These are phyloP conservation scores for Dictyostelium gargantuum DNA, from an alignment of 208 protist genomes.

Conservation along the genomic window DNA sequence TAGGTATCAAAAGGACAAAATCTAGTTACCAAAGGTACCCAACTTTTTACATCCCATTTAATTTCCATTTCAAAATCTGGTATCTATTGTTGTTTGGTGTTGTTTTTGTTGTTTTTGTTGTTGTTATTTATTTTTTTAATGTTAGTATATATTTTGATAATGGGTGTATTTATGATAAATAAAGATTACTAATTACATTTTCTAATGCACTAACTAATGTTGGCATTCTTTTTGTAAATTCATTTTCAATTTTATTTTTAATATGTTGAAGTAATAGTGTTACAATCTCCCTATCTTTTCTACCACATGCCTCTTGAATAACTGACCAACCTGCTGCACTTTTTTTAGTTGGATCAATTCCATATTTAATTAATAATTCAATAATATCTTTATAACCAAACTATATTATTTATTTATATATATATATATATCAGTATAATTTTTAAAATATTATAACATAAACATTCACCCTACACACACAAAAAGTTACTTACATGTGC, in stretches of 20 bases:
- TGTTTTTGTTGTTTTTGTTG: too few species aligned
- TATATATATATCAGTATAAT: neutral
- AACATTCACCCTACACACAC: neutral
- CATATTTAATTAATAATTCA: constrained; percentile 36
- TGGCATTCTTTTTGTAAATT: constrained; percentile 50
- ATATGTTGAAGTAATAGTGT: neutral
- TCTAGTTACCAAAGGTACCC: constrained; percentile 72
- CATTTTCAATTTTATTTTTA: neutral
- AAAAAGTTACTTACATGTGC: constrained; percentile 13
- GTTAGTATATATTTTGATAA: neutral
- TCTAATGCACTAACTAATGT: constrained; percentile 1
- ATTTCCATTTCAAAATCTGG: constrained; percentile 76
- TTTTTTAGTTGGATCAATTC: constrained; percentile 28
- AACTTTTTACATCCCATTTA: constrained; percentile 75
- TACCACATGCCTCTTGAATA: constrained; percentile 41
- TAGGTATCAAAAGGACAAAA: constrained; percentile 72
- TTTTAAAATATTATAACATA: neutral
- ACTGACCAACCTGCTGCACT: constrained; percentile 25
- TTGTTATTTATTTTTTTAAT: neutral
- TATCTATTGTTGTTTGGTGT: too few species aligned
- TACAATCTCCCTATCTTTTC: constrained; percentile 21
- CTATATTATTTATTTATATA: too few species aligned
- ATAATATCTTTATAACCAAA: constrained; percentile 48
- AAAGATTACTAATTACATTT: constrained; percentile 40
- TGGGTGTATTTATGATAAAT: too few species aligned